Conservation (phyloP, 495 filamentous ascomycete species). For the Neurospora terricola region DNA sequence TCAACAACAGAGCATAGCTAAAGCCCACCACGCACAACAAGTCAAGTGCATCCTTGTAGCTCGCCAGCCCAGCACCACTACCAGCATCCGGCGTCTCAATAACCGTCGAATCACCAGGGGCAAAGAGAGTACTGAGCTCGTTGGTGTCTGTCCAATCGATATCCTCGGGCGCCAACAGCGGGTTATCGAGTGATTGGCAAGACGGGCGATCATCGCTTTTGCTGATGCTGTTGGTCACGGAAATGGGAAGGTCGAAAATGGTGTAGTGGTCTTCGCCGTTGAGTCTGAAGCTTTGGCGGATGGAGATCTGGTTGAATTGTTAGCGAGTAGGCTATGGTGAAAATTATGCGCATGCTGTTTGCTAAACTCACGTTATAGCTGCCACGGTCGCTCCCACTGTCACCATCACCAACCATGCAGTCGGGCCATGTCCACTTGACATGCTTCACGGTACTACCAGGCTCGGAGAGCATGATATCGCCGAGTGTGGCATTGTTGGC, state of each 20-base stretch:
- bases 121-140: slow-evolving; percentile 32
- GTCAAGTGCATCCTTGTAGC: slow-evolving; percentile 1
- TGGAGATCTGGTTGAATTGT: slow-evolving; percentile 40
- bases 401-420: slow-evolving; percentile 51
- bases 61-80: slow-evolving; percentile 17
- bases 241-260: slow-evolving; percentile 58
- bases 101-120: slow-evolving; percentile 32
- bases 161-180: slow-evolving; percentile 29
- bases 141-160: slow-evolving; percentile 24
- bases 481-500: slow-evolving; percentile 46
- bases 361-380: slow-evolving; percentile 35
- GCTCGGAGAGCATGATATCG: slow-evolving; percentile 50
- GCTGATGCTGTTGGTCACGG: slow-evolving; percentile 53
- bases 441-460: slow-evolving; percentile 57
- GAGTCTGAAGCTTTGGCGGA: slow-evolving; percentile 56
- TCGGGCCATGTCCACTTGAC: slow-evolving; percentile 59
- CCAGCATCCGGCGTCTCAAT: slow-evolving; percentile 24
- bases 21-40: slow-evolving; percentile 8
- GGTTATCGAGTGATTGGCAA: slow-evolving; percentile 38
- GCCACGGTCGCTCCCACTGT: slow-evolving; percentile 30
- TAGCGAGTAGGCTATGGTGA: no score
- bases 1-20: not conserved
- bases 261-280: slow-evolving; percentile 54
- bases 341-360: not conserved
- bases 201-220: slow-evolving; percentile 26